phyloP scores from a whole-genome alignment of 2,329 filamentous ascomycete genomes.

The Penicillium sp. region DNA sequence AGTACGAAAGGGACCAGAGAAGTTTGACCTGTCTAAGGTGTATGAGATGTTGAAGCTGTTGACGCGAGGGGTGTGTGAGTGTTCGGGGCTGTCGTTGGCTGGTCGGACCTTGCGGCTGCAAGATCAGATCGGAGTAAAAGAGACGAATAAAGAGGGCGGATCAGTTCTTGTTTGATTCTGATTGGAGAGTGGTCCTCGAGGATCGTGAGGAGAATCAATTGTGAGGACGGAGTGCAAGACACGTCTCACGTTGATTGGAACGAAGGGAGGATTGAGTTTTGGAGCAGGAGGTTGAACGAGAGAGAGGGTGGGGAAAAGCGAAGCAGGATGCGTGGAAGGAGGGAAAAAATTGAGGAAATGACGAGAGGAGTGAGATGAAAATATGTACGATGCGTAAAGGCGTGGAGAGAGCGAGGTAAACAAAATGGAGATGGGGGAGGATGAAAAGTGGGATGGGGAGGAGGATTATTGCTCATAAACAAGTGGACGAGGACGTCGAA shows the following conservation, averaged over 20 bases:
- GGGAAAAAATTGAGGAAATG: neutral
- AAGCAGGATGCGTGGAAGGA: neutral
- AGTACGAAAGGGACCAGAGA: neutral
- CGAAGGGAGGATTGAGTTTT: neutral
- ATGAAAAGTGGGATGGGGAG: neutral
- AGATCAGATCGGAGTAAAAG: slow-evolving; percentile 19
- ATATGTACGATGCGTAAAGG: neutral
- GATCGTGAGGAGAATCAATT: neutral
- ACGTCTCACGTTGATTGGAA: slow-evolving; percentile 4
- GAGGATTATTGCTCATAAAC: neutral
- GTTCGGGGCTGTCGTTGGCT: slow-evolving; percentile 7
- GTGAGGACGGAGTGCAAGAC: slow-evolving; percentile 6
- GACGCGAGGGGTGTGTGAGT: slow-evolving; percentile 10
- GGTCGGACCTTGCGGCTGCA: slow-evolving; percentile 12
- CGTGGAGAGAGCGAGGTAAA: neutral
- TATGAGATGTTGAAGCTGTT: slow-evolving; percentile 1
- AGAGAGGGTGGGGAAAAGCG: neutral
- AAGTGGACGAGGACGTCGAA: slow-evolving; percentile 1
- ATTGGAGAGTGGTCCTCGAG: slow-evolving; percentile 17
- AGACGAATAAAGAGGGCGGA: slow-evolving; percentile 7
- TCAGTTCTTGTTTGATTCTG: neutral
- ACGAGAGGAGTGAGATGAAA: neutral
- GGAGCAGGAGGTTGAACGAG: slow-evolving; percentile 1
- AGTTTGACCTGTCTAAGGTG: slow-evolving; percentile 3
- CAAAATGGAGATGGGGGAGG: neutral